phyloP scores from a whole-genome alignment of 2,329 filamentous ascomycete species.

The Alternaria sp. region DNA sequence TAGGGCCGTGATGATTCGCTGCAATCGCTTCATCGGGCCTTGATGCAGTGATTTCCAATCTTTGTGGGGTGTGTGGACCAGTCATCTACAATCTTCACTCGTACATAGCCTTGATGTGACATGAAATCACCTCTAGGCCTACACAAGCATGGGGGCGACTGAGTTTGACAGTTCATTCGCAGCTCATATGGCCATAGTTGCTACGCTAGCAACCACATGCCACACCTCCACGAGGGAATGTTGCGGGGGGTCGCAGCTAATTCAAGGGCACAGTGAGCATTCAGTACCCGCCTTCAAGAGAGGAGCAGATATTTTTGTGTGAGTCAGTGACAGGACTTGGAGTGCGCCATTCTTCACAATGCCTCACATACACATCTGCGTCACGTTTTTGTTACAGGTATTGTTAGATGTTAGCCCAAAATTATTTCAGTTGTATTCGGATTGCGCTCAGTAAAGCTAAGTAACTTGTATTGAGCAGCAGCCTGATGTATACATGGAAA shows the following conservation, averaged over 20 bases:
- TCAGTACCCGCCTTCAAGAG: not conserved
- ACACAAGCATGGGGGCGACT: fast-evolving
- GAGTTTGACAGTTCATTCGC: not conserved
- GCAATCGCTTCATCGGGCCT: not conserved
- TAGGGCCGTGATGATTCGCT: not conserved
- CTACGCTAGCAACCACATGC: not conserved
- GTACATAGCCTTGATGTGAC: not conserved
- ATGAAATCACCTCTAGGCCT: not conserved
- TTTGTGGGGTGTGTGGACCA: not conserved
- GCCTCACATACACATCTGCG: too few relatives aligned
- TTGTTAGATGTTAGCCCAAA: too few relatives aligned
- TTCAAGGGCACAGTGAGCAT: not conserved
- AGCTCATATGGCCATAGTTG: too few relatives aligned
- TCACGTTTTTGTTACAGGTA: too few relatives aligned
- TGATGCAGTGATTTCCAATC: not conserved
- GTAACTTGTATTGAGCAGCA: too few relatives aligned
- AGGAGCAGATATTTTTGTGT: not conserved
- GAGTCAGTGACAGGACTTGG: too few relatives aligned
- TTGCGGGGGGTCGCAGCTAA: too few relatives aligned
- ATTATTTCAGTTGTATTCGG: too few relatives aligned
- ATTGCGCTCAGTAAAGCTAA: too few relatives aligned
- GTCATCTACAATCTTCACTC: not conserved
- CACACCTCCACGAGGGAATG: too few relatives aligned
- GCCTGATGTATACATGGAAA: too few relatives aligned
- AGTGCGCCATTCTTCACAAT: too few relatives aligned